phyloP scores from a whole-genome alignment of 192 early-diverging fungal species.

The Spinellus fusiger region DNA sequence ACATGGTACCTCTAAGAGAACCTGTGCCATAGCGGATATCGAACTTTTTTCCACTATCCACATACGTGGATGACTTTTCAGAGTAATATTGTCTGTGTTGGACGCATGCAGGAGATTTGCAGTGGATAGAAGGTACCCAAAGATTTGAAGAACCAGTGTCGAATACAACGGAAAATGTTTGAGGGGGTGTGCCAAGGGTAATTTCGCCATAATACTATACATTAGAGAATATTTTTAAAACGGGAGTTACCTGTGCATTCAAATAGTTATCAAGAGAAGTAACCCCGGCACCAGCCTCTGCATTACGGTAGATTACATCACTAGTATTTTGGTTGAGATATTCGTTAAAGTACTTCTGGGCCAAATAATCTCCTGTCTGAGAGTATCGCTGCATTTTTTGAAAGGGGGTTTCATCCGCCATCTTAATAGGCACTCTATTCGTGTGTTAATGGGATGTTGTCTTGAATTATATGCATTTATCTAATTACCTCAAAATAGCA shows the following conservation, averaged over 20 bases:
- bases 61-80: constrained; percentile 68
- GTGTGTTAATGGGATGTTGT: background rate
- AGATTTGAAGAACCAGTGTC: constrained; percentile 94
- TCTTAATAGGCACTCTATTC: constrained; percentile 58
- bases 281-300: constrained; percentile 51
- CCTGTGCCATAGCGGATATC: constrained; percentile 91
- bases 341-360: constrained; percentile 73
- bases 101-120: constrained; percentile 91
- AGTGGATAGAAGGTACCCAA: constrained; percentile 93
- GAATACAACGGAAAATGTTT: constrained; percentile 89
- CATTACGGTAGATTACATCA: constrained; percentile 41
- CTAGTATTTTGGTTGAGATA: constrained; percentile 12
- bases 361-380: constrained; percentile 57
- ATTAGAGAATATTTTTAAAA: constrained; percentile 10
- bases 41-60: constrained; percentile 88
- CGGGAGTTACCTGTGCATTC: constrained; percentile 69
- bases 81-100: constrained; percentile 86
- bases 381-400: constrained; percentile 57
- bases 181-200: constrained; percentile 80
- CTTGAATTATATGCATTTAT: background rate
- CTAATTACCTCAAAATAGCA: constrained; percentile 17
- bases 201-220: constrained; percentile 89
- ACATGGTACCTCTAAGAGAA: constrained; percentile 90
- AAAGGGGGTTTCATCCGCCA: constrained; percentile 53
- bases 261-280: constrained; percentile 85